Conservation (phyloP, 2,329 filamentous ascomycete genomes). For the Aureobasidium vineae region DNA sequence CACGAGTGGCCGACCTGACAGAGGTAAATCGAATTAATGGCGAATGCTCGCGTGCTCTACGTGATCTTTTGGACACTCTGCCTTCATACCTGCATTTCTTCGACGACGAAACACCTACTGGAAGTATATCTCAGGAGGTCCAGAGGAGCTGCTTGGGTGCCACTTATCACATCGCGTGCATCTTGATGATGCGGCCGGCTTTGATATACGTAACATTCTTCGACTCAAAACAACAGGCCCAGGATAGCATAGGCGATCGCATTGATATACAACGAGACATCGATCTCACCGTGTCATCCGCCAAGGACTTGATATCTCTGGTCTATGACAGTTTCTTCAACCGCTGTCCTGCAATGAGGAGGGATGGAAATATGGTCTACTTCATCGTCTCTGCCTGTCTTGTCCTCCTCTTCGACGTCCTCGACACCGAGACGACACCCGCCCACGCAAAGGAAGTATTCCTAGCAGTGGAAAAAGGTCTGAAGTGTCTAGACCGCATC, state of each 20-base stretch:
- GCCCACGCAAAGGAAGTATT: slow-evolving; percentile 23
- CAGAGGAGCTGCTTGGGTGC: slow-evolving; percentile 14
- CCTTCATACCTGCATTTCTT: slow-evolving; percentile 19
- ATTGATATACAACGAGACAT: slow-evolving; percentile 24
- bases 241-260: slow-evolving; percentile 24
- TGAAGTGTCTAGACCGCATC: slow-evolving; percentile 13
- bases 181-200: slow-evolving; percentile 20
- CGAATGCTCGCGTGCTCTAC: neutral
- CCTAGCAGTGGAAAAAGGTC: slow-evolving; percentile 10
- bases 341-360: slow-evolving; percentile 12
- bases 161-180: slow-evolving; percentile 10
- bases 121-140: slow-evolving; percentile 9
- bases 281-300: slow-evolving; percentile 2
- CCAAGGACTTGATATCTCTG: slow-evolving; percentile 10
- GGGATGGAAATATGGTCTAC: slow-evolving; percentile 24
- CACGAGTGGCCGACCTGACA: neutral
- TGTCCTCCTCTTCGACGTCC: slow-evolving; percentile 19
- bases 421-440: slow-evolving; percentile 22
- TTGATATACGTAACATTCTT: slow-evolving; percentile 25
- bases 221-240: slow-evolving; percentile 8
- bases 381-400: slow-evolving; percentile 26
- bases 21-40: slow-evolving; percentile 8
- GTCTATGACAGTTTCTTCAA: slow-evolving; percentile 20
- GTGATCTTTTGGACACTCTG: neutral
- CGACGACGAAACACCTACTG: neutral